Percentiles rank a stretch among this genome's conserved stretches.
These are phyloP conservation scores for Xylaria flabelliformis DNA, from an alignment of 495 filamentous ascomycete genomes.

Conservation along the genomic window DNA sequence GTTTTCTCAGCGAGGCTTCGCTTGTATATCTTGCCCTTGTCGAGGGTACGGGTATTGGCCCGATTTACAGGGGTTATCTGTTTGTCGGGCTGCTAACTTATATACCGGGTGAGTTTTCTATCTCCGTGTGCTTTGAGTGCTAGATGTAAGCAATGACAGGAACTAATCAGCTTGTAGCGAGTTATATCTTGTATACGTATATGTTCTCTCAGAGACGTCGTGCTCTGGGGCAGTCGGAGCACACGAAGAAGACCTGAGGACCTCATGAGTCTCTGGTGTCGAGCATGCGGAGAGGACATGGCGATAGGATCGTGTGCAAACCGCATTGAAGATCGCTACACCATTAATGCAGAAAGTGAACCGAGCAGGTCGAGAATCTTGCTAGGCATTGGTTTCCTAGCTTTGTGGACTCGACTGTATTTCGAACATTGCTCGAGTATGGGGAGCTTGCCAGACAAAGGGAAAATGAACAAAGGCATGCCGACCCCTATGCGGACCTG, in stretches of 20 bases:
- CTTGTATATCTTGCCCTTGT: constrained; percentile 23
- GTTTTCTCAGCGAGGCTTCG: constrained; percentile 20
- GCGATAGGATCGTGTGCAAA: neutral
- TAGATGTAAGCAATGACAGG: neutral
- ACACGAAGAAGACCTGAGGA: neutral
- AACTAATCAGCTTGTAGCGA: constrained; percentile 10
- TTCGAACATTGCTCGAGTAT: neutral
- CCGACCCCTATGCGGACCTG: neutral
- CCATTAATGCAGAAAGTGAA: neutral
- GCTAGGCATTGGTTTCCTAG: neutral
- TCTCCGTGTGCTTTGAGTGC: neutral
- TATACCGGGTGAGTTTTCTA: constrained; percentile 14
- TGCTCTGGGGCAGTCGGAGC: constrained; percentile 2
- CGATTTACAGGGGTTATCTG: constrained; percentile 14
- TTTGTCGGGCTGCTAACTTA: constrained; percentile 22
- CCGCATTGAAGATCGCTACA: neutral
- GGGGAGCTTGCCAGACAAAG: neutral
- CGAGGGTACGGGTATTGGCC: neutral
- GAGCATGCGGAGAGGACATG: neutral
- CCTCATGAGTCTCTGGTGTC: neutral
- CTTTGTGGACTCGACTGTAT: neutral
- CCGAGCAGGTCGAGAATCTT: neutral
- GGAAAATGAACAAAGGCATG: neutral
- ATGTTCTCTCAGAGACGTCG: constrained; percentile 20
- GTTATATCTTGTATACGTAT: constrained; percentile 25